Conservation (phyloP, 2,329 filamentous ascomycete species). For the Tympanopsis confertula region DNA sequence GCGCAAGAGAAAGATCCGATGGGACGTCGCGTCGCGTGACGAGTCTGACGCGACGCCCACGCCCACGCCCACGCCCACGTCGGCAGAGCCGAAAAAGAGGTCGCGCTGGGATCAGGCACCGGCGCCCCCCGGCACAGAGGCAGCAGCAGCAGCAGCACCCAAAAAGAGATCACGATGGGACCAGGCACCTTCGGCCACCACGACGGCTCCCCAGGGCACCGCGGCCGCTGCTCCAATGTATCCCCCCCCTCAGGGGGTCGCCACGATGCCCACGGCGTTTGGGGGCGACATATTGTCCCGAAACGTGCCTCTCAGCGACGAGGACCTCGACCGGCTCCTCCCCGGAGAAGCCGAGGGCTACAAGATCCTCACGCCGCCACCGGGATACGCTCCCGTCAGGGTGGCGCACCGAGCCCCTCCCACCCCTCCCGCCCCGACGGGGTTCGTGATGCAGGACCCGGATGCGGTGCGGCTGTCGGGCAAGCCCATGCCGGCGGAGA, state of each 20-base stretch:
- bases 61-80: slow-evolving; percentile 25
- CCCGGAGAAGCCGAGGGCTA: slow-evolving; percentile 83
- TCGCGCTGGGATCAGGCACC: slow-evolving; percentile 84
- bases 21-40: slow-evolving; percentile 63
- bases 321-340: slow-evolving; percentile 84
- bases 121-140: slow-evolving; percentile 34
- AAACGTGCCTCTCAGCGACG: slow-evolving; percentile 76
- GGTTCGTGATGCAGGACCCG: slow-evolving; percentile 96
- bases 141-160: slow-evolving; percentile 29
- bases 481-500: slow-evolving; percentile 87
- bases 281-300: slow-evolving; percentile 71
- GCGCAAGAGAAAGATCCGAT: slow-evolving; percentile 85
- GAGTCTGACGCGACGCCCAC: slow-evolving; percentile 33
- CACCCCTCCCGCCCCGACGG: slow-evolving; percentile 24
- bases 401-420: slow-evolving; percentile 46
- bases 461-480: slow-evolving; percentile 72
- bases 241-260: slow-evolving; percentile 44
- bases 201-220: slow-evolving; percentile 45
- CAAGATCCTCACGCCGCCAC: slow-evolving; percentile 79
- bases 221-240: slow-evolving; percentile 73
- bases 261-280: slow-evolving; percentile 49
- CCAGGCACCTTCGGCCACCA: slow-evolving; percentile 72
- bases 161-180: slow-evolving; percentile 85
- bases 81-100: slow-evolving; percentile 52
- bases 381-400: slow-evolving; percentile 78